Conservation (phyloP, 2,329 filamentous ascomycete genomes). For the Diaporthe eres region DNA sequence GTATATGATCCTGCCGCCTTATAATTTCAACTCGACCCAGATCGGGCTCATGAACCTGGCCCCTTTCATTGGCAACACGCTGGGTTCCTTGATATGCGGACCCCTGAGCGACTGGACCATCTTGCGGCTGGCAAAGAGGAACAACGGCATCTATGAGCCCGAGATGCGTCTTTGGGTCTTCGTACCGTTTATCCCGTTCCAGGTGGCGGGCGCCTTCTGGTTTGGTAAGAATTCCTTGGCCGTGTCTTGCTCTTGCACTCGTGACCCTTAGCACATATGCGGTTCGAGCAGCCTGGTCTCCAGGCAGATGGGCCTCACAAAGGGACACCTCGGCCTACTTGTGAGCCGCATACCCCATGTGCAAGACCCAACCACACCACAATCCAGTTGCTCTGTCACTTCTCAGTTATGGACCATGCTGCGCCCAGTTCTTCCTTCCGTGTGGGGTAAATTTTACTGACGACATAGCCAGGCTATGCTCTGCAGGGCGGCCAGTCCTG, state of each 20-base stretch:
- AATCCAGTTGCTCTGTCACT: background rate
- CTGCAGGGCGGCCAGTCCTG: conserved; percentile 40
- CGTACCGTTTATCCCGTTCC: conserved; percentile 45
- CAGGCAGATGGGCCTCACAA: conserved; percentile 2
- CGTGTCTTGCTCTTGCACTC: background rate
- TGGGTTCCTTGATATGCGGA: conserved; percentile 53
- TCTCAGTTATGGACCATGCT: background rate
- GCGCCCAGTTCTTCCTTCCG: background rate
- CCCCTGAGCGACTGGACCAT: conserved; percentile 53
- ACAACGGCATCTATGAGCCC: conserved; percentile 54
- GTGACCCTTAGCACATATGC: background rate
- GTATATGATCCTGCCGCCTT: conserved; percentile 41
- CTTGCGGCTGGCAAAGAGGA: conserved; percentile 50
- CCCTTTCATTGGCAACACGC: conserved; percentile 43
- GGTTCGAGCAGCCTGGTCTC: background rate
- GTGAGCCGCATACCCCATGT: background rate
- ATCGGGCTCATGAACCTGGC: conserved; percentile 42
- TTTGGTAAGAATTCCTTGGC: conserved; percentile 26
- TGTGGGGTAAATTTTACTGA: background rate
- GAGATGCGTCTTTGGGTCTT: conserved; percentile 53
- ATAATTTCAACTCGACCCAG: conserved; percentile 40
- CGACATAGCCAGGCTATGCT: conserved; percentile 28
- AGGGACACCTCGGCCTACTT: background rate
- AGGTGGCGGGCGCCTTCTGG: conserved; percentile 42
- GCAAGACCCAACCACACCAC: background rate